Conservation (phyloP, 2,329 filamentous ascomycete species). For the Anthostomella pinea region DNA sequence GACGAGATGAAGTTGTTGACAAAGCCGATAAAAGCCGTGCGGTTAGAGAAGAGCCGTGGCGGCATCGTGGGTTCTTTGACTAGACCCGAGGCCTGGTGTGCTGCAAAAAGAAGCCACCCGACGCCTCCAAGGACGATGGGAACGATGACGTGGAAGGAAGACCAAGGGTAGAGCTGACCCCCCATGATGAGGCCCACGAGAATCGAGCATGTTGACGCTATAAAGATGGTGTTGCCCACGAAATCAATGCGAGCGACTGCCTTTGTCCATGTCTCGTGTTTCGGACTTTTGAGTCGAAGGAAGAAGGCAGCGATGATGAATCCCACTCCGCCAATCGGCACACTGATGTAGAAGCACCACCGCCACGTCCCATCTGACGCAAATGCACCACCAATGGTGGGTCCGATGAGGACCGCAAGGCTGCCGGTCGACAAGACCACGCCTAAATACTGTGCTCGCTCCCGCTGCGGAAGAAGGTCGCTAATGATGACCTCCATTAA, state of each 20-base stretch:
- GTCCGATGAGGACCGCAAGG: conserved; percentile 31
- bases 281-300: conserved; percentile 2
- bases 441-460: conserved; percentile 40
- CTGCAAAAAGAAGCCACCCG: background rate
- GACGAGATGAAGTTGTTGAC: background rate
- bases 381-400: conserved; percentile 24
- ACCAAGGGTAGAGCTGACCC: conserved; percentile 4
- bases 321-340: conserved; percentile 27
- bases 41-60: background rate
- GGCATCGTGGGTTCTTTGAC: conserved; percentile 33
- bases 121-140: conserved; percentile 5
- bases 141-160: conserved; percentile 2
- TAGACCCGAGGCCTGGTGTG: background rate
- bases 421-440: conserved; percentile 28
- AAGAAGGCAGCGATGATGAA: conserved; percentile 29
- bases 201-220: conserved; percentile 9
- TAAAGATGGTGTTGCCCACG: conserved; percentile 16
- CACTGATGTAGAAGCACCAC: conserved; percentile 38
- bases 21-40: conserved; percentile 1
- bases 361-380: conserved; percentile 28
- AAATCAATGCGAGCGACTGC: conserved; percentile 11
- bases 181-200: conserved; percentile 11
- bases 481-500: conserved; percentile 45
- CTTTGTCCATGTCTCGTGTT: background rate
- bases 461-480: conserved; percentile 45